Percentiles rank a stretch among this genome's conserved stretches.
phyloP scores from a whole-genome alignment of 257 asterid species.

The Misopates orontium region DNA sequence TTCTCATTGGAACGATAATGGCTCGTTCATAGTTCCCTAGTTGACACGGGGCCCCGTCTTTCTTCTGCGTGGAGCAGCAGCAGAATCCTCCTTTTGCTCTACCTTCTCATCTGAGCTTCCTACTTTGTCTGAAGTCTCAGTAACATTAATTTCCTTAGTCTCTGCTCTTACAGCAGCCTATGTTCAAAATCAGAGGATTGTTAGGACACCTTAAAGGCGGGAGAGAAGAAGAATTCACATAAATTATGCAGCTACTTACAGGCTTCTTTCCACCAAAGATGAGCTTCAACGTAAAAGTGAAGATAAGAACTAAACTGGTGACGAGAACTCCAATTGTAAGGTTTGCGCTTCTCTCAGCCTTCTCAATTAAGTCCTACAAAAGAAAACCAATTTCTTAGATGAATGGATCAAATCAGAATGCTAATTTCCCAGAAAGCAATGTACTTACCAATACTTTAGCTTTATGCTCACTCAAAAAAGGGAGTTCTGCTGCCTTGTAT shows the following conservation, averaged over 20 bases:
- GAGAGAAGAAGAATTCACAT: neutral
- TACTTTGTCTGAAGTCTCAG: constrained; percentile 56
- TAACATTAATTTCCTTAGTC: constrained; percentile 45
- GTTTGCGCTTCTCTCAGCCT: constrained; percentile 87
- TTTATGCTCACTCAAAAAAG: constrained; percentile 82
- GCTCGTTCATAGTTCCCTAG: constrained; percentile 26
- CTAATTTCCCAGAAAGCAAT: neutral
- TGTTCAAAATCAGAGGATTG: too few species aligned
- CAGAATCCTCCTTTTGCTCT: constrained; percentile 50
- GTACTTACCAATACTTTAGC: constrained; percentile 64
- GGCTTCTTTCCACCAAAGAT: constrained; percentile 88
- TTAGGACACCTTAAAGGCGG: neutral
- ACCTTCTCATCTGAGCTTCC: constrained; percentile 62
- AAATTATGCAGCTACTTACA: constrained; percentile 35
- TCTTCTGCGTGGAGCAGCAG: constrained; percentile 63
- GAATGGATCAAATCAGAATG: neutral
- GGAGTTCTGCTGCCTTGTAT: constrained; percentile 81
- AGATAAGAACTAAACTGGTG: constrained; percentile 49
- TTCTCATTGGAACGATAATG: constrained; percentile 6
- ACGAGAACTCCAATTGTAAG: constrained; percentile 65
- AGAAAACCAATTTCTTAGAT: constrained; percentile 5
- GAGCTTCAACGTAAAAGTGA: constrained; percentile 63
- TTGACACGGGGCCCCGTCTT: constrained; percentile 65
- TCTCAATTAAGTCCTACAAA: constrained; percentile 72
- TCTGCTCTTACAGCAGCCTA: constrained; percentile 54